A percentile compares a stretch with the other conserved stretches of the same genome.
Evolutionary conservation across 2,329 filamentous ascomycete genomes (phyloP).

Genomic region (Ophiostoma perfectum): DNA sequence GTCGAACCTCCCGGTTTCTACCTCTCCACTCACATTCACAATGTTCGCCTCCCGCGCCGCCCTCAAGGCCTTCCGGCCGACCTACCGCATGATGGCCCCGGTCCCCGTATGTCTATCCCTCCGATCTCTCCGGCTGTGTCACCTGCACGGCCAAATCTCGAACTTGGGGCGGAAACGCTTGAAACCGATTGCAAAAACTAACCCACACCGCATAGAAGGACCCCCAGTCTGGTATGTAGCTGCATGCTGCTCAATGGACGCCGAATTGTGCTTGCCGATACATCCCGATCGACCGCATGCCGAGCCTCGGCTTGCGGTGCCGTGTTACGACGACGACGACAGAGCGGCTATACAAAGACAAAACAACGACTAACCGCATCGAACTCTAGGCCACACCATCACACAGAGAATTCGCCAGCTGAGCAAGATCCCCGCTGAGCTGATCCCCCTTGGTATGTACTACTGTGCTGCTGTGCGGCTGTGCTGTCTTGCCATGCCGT

Average conservation of each 20-base stretch:
- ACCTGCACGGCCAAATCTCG: background rate
- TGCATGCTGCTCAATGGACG: constrained; percentile 2
- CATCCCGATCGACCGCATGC: background rate
- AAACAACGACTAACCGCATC: constrained; percentile 17
- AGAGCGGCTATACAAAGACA: background rate
- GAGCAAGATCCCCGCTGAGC: constrained; percentile 85
- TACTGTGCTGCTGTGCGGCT: background rate
- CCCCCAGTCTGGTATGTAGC: constrained; percentile 31
- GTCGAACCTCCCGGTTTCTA: constrained; percentile 3
- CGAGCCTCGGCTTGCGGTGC: background rate
- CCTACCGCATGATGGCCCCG: constrained; percentile 61
- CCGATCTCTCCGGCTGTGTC: constrained; percentile 10
- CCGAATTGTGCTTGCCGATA: background rate
- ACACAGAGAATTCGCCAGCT: constrained; percentile 89
- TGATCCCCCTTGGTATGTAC: constrained; percentile 83
- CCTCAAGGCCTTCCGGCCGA: constrained; percentile 63
- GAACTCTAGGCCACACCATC: constrained; percentile 76
- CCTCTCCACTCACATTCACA: background rate
- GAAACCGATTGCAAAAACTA: constrained; percentile 9
- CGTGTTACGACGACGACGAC: background rate
- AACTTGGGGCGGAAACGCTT: background rate
- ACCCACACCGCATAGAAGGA: constrained; percentile 49
- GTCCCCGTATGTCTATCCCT: constrained; percentile 58
- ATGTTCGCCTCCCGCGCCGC: constrained; percentile 62
- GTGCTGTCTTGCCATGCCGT: constrained; percentile 4